Evolutionary conservation across 768 basidiomycete species (phyloP), one percentile per base, ranked within the genome.

Genomic region (Sistotremastrum suecicum): DNA sequence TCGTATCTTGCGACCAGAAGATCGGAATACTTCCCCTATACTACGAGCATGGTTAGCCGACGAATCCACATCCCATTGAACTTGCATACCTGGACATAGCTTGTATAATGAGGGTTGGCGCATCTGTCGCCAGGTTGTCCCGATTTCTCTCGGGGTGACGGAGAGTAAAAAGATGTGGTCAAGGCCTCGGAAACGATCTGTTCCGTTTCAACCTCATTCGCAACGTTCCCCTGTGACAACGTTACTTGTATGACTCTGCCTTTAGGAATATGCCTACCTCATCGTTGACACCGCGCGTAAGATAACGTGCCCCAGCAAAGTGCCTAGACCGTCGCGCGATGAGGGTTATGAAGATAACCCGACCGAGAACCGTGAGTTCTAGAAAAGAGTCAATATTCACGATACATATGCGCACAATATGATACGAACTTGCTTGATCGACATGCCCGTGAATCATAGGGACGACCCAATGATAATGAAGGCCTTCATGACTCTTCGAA

Each of bases 161-260:
- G 86, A 52, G 72, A 82, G 58, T 90, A 88, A 58, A 95, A 92
- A 0, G 90, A 78, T 0, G 90, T 92, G 0, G 86, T 92, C 4
- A 87, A 58, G 0, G 86, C 83, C 57, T 94, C 91, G 5, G 82
- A 84, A 0, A 94, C 88, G 43, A 99, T 94, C 56, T 99, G 95
- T 59, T 99, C 95, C 0, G 91, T 95, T 63, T 99, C 95, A 2
- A 99, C 95, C 61, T 98, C 95, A 57, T 99, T 99, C 3, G 94
- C 94, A 7, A 98, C 94, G 58, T 92, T 89, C 3, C 95, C 95
- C 90, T 95, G 50, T 20, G 20, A 20, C 20, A 20, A 20, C 20
- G 20, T 20, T 20, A 20, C 20, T 20, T 20, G 20, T 20, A 20
- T 20, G 20, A 20, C 20, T 20, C 20, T 20, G 20, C 20, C 20